Evolutionary conservation across 1,284 basidiomycete genomes (phyloP), one percentile per base, ranked within the genome.

Genomic region (Heterobasidion occidentale): DNA sequence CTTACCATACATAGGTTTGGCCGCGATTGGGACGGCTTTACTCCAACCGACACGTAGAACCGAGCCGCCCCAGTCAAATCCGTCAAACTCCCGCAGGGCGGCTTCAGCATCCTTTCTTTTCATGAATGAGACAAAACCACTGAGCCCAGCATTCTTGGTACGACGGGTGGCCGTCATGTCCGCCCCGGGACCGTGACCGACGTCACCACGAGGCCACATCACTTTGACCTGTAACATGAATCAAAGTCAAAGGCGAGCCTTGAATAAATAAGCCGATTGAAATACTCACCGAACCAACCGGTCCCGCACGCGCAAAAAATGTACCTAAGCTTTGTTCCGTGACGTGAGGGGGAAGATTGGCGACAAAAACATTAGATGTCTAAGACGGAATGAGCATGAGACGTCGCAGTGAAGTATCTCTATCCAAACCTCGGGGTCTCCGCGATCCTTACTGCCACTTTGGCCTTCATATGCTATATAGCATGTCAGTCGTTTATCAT

Each of bases 81-180:
- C 94, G 64, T 98, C 95, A 52, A 91, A 81, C 65, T 95, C 88
- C 20, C 86, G 83, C 17, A 96, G 76, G 2, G 94, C 95, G 42
- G 71, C 74, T 67, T 98, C 94, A 2, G 97, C 96, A 65, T 96
- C 93, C 58, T 81, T 81, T 38, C 96, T 81, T 59, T 84, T 89
- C 93, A 98, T 97, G 71, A 88, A 99, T 0, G 94, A 91, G 3
- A 99, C 95, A 65, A 98, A 99, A 0, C 95, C 96, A 59, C 90
- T 92, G 44, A 98, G 74, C 11, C 91, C 91, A 9, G 81, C 67
- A 59, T 78, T 83, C 72, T 88, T 84, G 58, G 75, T 77, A 55
- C 84, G 77, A 53, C 90, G 78, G 15, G 84, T 78, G 3, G 80
- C 68, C 27, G 84, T 87, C 78, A 92, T 89, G 56, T 89, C 85